Base-by-base conservation (phyloP, 129 eudicot genomes). In the Centaurea solstitialis region DNA sequence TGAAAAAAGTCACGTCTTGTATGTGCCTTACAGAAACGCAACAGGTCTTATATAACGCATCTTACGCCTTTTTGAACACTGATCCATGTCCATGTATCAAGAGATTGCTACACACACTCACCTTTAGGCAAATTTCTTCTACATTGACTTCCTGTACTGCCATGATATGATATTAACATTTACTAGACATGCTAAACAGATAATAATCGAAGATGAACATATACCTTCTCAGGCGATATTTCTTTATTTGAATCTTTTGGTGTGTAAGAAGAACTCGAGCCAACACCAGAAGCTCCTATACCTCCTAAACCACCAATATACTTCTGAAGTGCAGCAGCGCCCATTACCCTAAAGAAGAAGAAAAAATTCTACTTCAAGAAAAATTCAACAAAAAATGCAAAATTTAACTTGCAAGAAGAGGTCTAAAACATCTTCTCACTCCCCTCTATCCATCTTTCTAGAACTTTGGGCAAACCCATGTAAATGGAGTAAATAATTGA, bases 221-320 rank as follows among this genome's bases (percentile, higher is more conserved):
- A 3, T 82, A 95, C 99, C 94, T 95, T 95, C 76, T 92, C 99
- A 9, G 99, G 99, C 79, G 85, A 76, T 43, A 95, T 85, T 84
- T 95, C 99, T 88, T 92, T 95, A 77, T 84, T 95, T 87, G 84
- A 73, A n/a, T 95, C 99, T 81, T 95, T 95, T 37, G 97, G 88
- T 72, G 97, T 57, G 81, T 95, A 92, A 3, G 99, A 89, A 76
- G 99, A 89, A 82, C 92, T 92, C 45, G 99, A 92, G 24, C 97
- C 98, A 69, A 92, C 99, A 85, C 99, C 97, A 30, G 99, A 86
- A 76, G 93, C 69, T 81, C 99, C 99, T 21, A 92, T 89, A 45
- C 96, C 97, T 50, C 97, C 94, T 82, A 95, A 87, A 83, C 97
- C 84, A 75, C 94, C 88, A 76, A 95, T 84, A 88, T 95, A 95